Percentiles rank a stretch among this genome's conserved stretches.
These are phyloP conservation scores for Musa beccarii DNA, from an alignment of 176 grass and related monocot species.

Conservation along the genomic window DNA sequence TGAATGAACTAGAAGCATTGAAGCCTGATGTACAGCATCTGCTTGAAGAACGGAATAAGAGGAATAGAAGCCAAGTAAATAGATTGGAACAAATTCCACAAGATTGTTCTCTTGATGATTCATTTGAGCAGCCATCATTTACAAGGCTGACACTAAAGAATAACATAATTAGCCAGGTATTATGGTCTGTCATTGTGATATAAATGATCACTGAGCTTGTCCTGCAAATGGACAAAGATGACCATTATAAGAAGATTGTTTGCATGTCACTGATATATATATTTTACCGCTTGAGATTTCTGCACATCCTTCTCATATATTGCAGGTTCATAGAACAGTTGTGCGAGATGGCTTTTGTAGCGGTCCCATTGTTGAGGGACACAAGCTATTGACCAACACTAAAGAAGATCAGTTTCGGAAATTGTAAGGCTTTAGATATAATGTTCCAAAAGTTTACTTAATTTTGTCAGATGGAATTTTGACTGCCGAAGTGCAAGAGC, in stretches of 20 bases:
- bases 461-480: not conserved
- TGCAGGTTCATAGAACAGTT: conserved; percentile 7
- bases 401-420: conserved; percentile 22
- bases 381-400: conserved; percentile 13
- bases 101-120: conserved; percentile 21
- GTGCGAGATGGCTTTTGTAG: conserved; percentile 5
- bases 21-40: conserved; percentile 32
- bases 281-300: not conserved
- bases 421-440: conserved; percentile 31
- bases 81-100: conserved; percentile 17
- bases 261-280: not conserved
- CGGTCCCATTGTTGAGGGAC: not conserved
- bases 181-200: not conserved
- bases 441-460: not conserved
- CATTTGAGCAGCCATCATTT: conserved; percentile 27
- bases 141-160: not conserved
- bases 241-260: not conserved
- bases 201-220: no score
- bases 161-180: conserved; percentile 24
- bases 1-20: conserved; percentile 35
- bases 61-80: conserved; percentile 12
- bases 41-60: conserved; percentile 39
- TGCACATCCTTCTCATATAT: not conserved
- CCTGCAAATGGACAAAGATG: no score
- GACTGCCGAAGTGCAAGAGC: not conserved